Base-by-base conservation (phyloP, 179 eudicot species). In the Silene coronaria region DNA sequence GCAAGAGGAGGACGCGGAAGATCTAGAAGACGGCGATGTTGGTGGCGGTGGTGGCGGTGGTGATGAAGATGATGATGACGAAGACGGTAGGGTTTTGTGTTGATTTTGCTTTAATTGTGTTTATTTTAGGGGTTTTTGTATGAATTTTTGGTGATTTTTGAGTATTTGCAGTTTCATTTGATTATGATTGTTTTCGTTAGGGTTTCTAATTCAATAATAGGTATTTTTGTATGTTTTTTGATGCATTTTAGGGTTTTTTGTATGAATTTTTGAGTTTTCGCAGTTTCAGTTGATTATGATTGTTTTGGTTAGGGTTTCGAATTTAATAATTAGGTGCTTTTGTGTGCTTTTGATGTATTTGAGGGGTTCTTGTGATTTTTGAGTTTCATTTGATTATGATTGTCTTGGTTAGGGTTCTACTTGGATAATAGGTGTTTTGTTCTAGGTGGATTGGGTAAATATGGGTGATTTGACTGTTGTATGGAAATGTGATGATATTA, bases 1-100 rank as follows among this genome's bases (percentile, higher is more conserved):
- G 75, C 84, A 77, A 28, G 86, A 75, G 64, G 88, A 83, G 28
- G 88, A 81, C 19, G 88, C 77, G 13, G 95, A 83, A 38, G 89
- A 86, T 26, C 81, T 79, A 1, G 93, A 89, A 30, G 93, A 77
- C 0, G 93, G 83, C 2, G 83, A 75, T 2, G 81, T 77, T 7
- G 88, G 84, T 10, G 89, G 86, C 26, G 85, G 70, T 38, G 85
- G 60, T 10, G 82, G 45, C 17, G 90, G 83, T 16, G 73, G 32
- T 4, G 91, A 85, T 12, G 93, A 88, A 0, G 94, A 89, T 0
- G 91, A 86, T 0, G 93, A 89, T 0, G 96, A 91, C 12, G 97
- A 91, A 9, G 97, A 91, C 17, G 97, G 91, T 88, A 5, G 65
- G 9, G 42, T 80, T 67, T 32, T 28, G 14, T 13, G n/a, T 2